phyloP scores from a whole-genome alignment of 805 yeast genomes.

The Saturnispora sanitii region DNA sequence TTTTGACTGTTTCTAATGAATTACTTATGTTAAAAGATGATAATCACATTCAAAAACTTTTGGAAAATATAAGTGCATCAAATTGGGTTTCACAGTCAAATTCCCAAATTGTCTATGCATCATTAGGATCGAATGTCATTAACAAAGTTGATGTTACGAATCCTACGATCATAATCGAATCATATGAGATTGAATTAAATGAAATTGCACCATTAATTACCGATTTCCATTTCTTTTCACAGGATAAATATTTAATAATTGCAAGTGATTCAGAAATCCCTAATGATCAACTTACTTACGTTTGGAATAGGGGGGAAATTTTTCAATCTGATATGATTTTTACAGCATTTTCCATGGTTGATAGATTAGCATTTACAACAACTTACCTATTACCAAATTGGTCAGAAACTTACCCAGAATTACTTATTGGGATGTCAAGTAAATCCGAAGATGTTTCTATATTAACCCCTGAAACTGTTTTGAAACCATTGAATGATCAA shows the following conservation, averaged over 20 bases:
- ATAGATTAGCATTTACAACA: slow-evolving; percentile 33
- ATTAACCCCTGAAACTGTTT: slow-evolving; percentile 27
- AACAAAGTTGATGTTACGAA: background rate
- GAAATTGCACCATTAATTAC: slow-evolving; percentile 6
- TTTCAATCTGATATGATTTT: slow-evolving; percentile 4
- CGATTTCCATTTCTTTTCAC: slow-evolving; percentile 5
- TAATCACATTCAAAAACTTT: background rate
- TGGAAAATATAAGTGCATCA: slow-evolving; percentile 5
- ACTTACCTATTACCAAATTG: slow-evolving; percentile 32
- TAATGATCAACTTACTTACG: background rate
- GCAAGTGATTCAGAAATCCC: slow-evolving; percentile 5
- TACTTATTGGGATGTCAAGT: slow-evolving; percentile 47
- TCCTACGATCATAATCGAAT: slow-evolving; percentile 3
- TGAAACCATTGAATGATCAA: slow-evolving; percentile 54
- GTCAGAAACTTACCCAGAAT: slow-evolving; percentile 24
- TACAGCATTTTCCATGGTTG: slow-evolving; percentile 6
- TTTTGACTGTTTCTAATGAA: slow-evolving; percentile 4
- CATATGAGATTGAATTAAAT: slow-evolving; percentile 14
- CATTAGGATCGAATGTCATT: background rate
- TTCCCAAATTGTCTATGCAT: slow-evolving; percentile 3
- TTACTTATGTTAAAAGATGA: slow-evolving; percentile 6
- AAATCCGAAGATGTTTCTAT: slow-evolving; percentile 55
- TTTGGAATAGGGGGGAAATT: background rate
- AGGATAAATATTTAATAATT: slow-evolving; percentile 2
- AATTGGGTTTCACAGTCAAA: slow-evolving; percentile 11